Conservation (phyloP, 2,329 filamentous ascomycete genomes). For the Sclerotinia sclerotiorum region DNA sequence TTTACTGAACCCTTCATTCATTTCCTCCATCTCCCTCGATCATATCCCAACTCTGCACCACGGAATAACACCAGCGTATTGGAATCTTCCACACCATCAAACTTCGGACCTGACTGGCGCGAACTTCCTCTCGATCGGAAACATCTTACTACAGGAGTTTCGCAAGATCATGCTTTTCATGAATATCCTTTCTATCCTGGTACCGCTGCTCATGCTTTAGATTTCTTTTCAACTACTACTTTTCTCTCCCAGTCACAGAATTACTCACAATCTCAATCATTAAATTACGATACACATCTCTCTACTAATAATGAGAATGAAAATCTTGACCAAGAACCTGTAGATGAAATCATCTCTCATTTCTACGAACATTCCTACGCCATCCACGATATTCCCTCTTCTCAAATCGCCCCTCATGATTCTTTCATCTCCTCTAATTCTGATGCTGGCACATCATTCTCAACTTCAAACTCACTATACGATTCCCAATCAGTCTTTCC, state of each 20-base stretch:
- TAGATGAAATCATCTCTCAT: slow-evolving; percentile 50
- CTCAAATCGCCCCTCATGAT: slow-evolving; percentile 48
- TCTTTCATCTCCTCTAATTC: slow-evolving; percentile 41
- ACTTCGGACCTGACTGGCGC: slow-evolving; percentile 47
- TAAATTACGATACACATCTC: background rate
- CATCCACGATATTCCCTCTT: slow-evolving; percentile 64
- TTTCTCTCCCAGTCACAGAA: slow-evolving; percentile 15
- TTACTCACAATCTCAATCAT: slow-evolving; percentile 6
- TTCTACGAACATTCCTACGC: slow-evolving; percentile 80
- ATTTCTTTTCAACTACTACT: slow-evolving; percentile 50
- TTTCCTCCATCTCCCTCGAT: slow-evolving; percentile 41
- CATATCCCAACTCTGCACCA: slow-evolving; percentile 12
- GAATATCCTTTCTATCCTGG: slow-evolving; percentile 32
- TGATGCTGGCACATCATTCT: slow-evolving; percentile 36
- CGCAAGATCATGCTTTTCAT: slow-evolving; percentile 47
- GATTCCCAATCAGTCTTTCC: slow-evolving; percentile 5
- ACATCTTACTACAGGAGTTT: slow-evolving; percentile 51
- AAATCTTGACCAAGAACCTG: slow-evolving; percentile 20
- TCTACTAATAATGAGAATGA: slow-evolving; percentile 14
- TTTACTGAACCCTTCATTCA: slow-evolving; percentile 46
- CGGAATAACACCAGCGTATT: slow-evolving; percentile 19
- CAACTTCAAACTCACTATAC: slow-evolving; percentile 41
- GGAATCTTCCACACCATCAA: slow-evolving; percentile 6
- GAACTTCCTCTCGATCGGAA: slow-evolving; percentile 51
- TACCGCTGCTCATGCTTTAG: slow-evolving; percentile 40